These are phyloP conservation scores for Nothophytophthora sp. DNA, from an alignment of 352 stramenopile species.

Conservation along the genomic window DNA sequence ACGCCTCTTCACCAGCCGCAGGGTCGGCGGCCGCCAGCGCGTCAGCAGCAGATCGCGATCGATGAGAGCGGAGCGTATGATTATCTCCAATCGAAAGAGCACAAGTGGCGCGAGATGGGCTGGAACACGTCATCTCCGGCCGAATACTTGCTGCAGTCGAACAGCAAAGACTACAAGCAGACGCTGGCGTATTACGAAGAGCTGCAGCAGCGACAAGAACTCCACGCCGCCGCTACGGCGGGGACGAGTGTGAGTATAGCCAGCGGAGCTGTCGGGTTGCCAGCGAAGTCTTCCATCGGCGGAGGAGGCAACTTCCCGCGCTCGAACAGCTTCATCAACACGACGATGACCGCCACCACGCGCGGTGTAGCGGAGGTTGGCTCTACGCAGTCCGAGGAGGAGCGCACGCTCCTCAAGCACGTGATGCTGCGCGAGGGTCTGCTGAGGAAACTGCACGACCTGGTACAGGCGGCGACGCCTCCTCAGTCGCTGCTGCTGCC, in stretches of 20 bases:
- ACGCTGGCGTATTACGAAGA: constrained; percentile 70
- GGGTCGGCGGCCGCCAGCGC: constrained; percentile 6
- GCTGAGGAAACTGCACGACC: constrained; percentile 45
- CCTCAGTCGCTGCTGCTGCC: constrained; percentile 20
- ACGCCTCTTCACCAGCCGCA: constrained; percentile 30
- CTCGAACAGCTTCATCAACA: constrained; percentile 18
- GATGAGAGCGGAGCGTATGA: constrained; percentile 7
- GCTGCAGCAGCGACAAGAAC: constrained; percentile 17
- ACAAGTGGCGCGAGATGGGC: constrained; percentile 61
- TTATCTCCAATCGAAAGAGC: constrained; percentile 14
- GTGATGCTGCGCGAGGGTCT: constrained; percentile 63
- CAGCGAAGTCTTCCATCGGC: neutral
- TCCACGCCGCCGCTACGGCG: neutral
- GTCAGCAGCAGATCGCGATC: constrained; percentile 6
- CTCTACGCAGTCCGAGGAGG: constrained; percentile 24
- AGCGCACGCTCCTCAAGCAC: constrained; percentile 47
- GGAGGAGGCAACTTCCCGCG: constrained; percentile 21
- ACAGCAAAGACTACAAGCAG: constrained; percentile 45
- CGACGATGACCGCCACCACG: constrained; percentile 19
- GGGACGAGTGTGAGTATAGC: neutral
- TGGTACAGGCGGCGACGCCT: constrained; percentile 28
- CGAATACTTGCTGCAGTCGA: constrained; percentile 49
- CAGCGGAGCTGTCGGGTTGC: constrained; percentile 1
- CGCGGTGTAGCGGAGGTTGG: constrained; percentile 22
- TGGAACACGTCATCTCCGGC: constrained; percentile 75